phyloP scores from a whole-genome alignment of 371 early-diverging fungal species.

The Apophysomyces elegans region DNA sequence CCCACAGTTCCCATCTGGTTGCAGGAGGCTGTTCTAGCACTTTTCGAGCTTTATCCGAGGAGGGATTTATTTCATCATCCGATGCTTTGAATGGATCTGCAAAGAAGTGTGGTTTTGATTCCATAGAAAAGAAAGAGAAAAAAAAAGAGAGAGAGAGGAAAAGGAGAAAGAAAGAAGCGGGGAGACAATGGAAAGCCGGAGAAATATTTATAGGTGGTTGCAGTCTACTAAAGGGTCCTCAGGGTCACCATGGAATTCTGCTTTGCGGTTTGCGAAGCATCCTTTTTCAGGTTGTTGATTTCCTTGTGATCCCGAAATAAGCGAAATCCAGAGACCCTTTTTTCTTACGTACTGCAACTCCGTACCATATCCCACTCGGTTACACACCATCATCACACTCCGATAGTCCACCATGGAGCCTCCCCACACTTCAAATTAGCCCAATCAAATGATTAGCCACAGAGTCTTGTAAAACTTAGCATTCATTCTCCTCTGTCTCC shows the following conservation, averaged over 20 bases:
- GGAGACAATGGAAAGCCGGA: not conserved
- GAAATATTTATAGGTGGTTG: not conserved
- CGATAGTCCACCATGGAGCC: no score
- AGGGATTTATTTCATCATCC: conserved; percentile 36
- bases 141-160: not conserved
- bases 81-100: conserved; percentile 34
- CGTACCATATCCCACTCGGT: no score
- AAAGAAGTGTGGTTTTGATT: conserved; percentile 12
- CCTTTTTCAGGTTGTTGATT: no score
- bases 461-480: no score
- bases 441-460: no score
- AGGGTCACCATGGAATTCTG: not conserved
- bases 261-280: no score
- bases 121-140: not conserved
- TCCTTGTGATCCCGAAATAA: no score
- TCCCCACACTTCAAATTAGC: no score
- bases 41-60: conserved; percentile 24
- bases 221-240: not conserved
- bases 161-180: not conserved
- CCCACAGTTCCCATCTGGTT: conserved; percentile 48
- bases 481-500: no score
- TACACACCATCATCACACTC: no score
- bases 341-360: no score
- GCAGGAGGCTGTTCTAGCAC: conserved; percentile 45
- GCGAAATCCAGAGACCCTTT: no score